Base-by-base conservation (phyloP, 352 stramenopile species). In the Phytophthora hibernalis region DNA sequence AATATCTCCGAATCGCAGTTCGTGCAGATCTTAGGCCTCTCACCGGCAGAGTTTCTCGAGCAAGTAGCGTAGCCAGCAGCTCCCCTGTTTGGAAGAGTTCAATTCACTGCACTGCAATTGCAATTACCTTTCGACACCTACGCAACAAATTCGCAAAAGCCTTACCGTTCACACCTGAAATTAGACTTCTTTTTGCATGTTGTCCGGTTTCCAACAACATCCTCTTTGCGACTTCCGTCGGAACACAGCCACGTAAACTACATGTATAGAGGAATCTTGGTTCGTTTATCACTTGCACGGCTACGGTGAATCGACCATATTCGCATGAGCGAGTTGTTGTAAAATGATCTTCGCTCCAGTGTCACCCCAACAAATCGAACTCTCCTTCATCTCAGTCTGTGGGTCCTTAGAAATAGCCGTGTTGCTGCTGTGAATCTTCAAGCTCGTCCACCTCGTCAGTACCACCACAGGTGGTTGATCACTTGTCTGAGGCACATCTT, bases 371-470 rank as follows among this genome's bases (percentile, higher is more conserved):
- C 52, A 68, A 15, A 72, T 16, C 5, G 52, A 64, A 24, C 51
- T 68, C 33, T 68, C 65, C 22, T 37, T 13, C 47, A 68, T 18
- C 7, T 72, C 65, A 28, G 18, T 42, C 22, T 68, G 45, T 8
- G 58, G 44, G 16, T 72, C 21, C 26, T 16, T 30, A 16, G 65
- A 68, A 5, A 53, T 22, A 12, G 22, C 5, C 15, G 8, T 53
- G 13, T 13, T 42, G 1, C 6, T 35, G 0, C 18, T 38, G 11
- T 68, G 37, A 28, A 68, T 24, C 33, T 68, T 72, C 20, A 73
- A 62, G 20, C 45, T 67, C n/a, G 58, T 62, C 54, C 61, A 69
- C 5, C 72, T 54, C 11, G 55, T 77, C 9, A 77, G 37, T 7
- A 79, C 43, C 4, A 76, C 60, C 3, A 38, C 45, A 3, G 45